Conservation (phyloP, 768 basidiomycete genomes). For the Termitomyces sp. region DNA sequence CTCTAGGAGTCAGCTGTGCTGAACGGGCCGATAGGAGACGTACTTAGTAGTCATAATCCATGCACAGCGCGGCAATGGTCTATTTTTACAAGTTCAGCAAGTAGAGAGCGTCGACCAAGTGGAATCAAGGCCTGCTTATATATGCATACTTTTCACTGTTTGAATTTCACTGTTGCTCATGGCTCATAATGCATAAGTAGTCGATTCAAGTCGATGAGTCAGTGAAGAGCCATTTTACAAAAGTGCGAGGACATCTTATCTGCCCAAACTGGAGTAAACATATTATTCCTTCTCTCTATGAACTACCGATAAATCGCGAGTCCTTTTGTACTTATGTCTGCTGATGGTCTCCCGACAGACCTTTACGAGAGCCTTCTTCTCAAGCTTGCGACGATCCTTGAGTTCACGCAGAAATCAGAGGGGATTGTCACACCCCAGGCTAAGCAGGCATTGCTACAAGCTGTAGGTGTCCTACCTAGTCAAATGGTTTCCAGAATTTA, state of each 20-base stretch:
- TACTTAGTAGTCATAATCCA: not conserved
- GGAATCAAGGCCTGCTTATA: no score
- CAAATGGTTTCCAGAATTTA: not conserved
- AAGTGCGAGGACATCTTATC: not conserved
- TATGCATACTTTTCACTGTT: no score
- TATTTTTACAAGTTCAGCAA: not conserved
- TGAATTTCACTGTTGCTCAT: no score
- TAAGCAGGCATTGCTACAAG: slow-evolving; percentile 62
- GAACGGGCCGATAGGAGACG: not conserved
- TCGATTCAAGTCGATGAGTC: no score
- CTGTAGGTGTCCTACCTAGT: slow-evolving; percentile 31
- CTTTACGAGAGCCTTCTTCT: slow-evolving; percentile 54
- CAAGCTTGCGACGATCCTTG: slow-evolving; percentile 56
- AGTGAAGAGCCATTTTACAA: no score
- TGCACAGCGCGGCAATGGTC: not conserved
- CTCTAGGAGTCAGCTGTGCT: no score
- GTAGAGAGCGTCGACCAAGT: no score
- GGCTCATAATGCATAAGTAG: not conserved
- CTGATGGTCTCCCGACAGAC: slow-evolving; percentile 34
- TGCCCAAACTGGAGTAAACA: slow-evolving; percentile 1
- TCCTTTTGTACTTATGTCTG: slow-evolving; percentile 17
- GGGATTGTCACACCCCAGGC: slow-evolving; percentile 50
- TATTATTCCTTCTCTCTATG: not conserved
- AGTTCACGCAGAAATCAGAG: slow-evolving; percentile 53
- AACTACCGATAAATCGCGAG: not conserved